phyloP scores from a whole-genome alignment of 2,329 filamentous ascomycete genomes.

The Boeremia exigua region DNA sequence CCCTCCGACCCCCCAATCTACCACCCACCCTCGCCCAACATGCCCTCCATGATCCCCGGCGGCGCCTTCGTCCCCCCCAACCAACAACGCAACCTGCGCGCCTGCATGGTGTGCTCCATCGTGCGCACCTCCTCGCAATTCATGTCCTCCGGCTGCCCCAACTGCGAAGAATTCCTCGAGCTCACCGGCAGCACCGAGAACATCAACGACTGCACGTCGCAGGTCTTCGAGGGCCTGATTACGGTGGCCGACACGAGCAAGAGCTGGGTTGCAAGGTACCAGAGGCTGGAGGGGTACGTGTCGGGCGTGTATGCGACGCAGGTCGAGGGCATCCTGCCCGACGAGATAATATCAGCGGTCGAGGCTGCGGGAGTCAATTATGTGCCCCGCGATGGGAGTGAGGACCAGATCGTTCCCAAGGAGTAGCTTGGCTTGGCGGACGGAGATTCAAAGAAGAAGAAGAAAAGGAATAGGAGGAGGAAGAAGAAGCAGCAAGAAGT shows the following conservation, averaged over 20 bases:
- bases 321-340: constrained; percentile 77
- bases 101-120: constrained; percentile 98
- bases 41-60: constrained; percentile 42
- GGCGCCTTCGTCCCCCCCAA: constrained; percentile 72
- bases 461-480: no score
- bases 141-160: constrained; percentile 85
- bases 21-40: background rate
- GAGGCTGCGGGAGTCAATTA: constrained; percentile 68
- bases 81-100: constrained; percentile 86
- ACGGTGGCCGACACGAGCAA: constrained; percentile 79
- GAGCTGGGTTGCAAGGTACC: constrained; percentile 97
- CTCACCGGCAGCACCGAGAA: constrained; percentile 79
- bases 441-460: background rate
- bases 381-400: constrained; percentile 56
- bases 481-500: no score
- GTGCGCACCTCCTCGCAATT: constrained; percentile 86
- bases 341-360: constrained; percentile 61
- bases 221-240: constrained; percentile 93
- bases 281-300: constrained; percentile 87
- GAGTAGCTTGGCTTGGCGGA: constrained; percentile 20
- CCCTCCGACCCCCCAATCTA: constrained; percentile 1
- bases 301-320: constrained; percentile 93
- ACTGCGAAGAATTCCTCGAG: constrained; percentile 92
- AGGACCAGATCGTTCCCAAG: constrained; percentile 45
- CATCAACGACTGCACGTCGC: constrained; percentile 91